Base-by-base conservation (phyloP, 148 eudicot species). In the Cornus kousa region DNA sequence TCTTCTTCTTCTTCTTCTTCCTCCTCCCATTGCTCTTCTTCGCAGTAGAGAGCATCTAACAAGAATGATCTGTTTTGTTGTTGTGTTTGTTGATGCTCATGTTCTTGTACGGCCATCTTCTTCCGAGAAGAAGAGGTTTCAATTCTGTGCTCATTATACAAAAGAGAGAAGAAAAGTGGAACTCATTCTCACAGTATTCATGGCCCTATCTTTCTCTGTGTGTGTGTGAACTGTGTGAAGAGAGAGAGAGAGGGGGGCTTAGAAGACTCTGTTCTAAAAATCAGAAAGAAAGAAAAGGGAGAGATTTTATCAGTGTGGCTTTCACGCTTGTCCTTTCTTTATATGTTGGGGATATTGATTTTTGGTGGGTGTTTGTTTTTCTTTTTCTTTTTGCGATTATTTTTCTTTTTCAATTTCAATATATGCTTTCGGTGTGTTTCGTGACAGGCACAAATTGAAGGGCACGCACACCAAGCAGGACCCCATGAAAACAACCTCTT, bases 31-130 rank as follows among this genome's bases (percentile, higher is more conserved):
- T 85, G 82, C 32, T 87, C 89, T 82, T 95, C 98, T 62, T 88
- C 91, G 24, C 94, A 93, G 77, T 85, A 90, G 7, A 95, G 92
- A 74, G 87, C 87, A 72, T 95, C 98, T 17, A 87, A 67, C 2
- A 82, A 79, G 72, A 84, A 82, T 10, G 85, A 81, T 1, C 77
- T 79, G 80, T 66, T 78, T 9, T 86, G 78, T 32, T 62, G 66
- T n/a, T 62, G 24, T 13, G 62, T 57, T 57, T 57, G 62, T 57
- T 85, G 84, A 22, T 86, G 81, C 12, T 79, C 78, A 53, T 77
- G 80, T 20, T 40, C 28, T 19, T 7, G 68, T 19, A 88, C 74
- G 11, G 89, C 86, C 91, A 90, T 84, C 31, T 79, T 74, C 77
- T 78, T 23, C 60, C 13, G 17, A 67, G 70, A 64, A 85, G 74